Base-by-base conservation (phyloP, 176 grass and related monocot species). In the Avena eriantha region DNA sequence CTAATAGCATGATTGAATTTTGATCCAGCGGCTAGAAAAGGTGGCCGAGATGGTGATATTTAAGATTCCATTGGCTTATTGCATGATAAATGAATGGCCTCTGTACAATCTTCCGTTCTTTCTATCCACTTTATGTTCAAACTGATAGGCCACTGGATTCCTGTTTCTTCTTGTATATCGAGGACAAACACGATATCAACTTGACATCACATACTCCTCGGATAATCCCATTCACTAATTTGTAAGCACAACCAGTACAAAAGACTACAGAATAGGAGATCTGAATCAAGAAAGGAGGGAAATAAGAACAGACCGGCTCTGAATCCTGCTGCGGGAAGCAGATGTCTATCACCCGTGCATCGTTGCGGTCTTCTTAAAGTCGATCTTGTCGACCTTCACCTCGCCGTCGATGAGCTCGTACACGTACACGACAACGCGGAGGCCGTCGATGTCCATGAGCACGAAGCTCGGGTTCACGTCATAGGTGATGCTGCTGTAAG, bases 351-450 rank as follows among this genome's bases (percentile, higher is more conserved):
- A 94, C 14, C 63, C 58, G 41, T 91, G 90, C 84, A 90, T 89
- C 48, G 86, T 88, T 45, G 94, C 94, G 0, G 90, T 95, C 83
- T 99, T 97, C 83, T 99, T 97, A 83, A 99, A 97, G 81, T 99
- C 97, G 17, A 99, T 99, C 83, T 99, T 95, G 85, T 99, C 94
- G 15, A 99, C 97, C 89, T 99, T 99, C 26, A 97, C 97, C 83
- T 99, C 94, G 3, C 97, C 97, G 55, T 99, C 94, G 6, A 97
- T 99, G n/a, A 99, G 88, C 80, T 99, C 97, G 22, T 97, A 99
- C 54, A 99, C 94, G 7, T 94, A 99, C 15, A 99, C 97, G 49
- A 99, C 97, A 4, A 99, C 97, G 1, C 97, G 92, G 56, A 97
- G 97, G 77, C 94, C 91, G 23, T 99, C 97, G 18, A 99, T 93